Conservation (phyloP, 495 filamentous ascomycete species). For the Schizothecium vesticola region DNA sequence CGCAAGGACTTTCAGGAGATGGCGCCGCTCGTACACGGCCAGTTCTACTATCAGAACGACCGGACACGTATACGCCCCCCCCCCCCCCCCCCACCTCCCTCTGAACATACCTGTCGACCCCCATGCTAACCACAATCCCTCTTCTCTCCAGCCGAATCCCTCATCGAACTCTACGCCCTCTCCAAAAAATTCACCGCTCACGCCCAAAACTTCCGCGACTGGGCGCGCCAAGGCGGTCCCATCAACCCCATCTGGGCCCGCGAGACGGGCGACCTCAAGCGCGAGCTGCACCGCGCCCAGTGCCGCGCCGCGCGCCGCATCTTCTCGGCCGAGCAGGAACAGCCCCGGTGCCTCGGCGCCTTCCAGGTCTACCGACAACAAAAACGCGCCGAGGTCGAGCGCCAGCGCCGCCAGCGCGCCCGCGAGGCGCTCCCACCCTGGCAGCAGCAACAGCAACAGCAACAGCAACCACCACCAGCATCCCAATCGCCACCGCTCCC, state of each 20-base stretch:
- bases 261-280: constrained; percentile 35
- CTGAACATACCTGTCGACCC: neutral
- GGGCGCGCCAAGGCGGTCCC: constrained; percentile 40
- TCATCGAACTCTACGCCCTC: constrained; percentile 38
- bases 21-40: constrained; percentile 39
- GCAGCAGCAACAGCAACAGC: constrained; percentile 19
- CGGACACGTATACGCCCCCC: constrained; percentile 34
- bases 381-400: constrained; percentile 20
- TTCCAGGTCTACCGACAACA: constrained; percentile 40
- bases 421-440: constrained; percentile 12
- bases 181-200: constrained; percentile 35
- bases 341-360: constrained; percentile 39
- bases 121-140: constrained; percentile 13
- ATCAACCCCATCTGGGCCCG: constrained; percentile 42
- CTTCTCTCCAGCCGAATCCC: constrained; percentile 33
- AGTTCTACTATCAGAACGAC: constrained; percentile 46
- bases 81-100: neutral
- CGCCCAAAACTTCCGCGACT: constrained; percentile 38
- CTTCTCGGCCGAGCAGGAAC: constrained; percentile 33
- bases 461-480: no score
- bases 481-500: neutral
- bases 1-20: constrained; percentile 50
- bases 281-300: constrained; percentile 43
- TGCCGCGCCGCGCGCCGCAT: constrained; percentile 44
- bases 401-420: constrained; percentile 9